Percentiles rank a stretch among this genome's conserved stretches.
These are phyloP conservation scores for Colletotrichum sp. DNA, from an alignment of 2,329 filamentous ascomycete genomes.

Conservation along the genomic window DNA sequence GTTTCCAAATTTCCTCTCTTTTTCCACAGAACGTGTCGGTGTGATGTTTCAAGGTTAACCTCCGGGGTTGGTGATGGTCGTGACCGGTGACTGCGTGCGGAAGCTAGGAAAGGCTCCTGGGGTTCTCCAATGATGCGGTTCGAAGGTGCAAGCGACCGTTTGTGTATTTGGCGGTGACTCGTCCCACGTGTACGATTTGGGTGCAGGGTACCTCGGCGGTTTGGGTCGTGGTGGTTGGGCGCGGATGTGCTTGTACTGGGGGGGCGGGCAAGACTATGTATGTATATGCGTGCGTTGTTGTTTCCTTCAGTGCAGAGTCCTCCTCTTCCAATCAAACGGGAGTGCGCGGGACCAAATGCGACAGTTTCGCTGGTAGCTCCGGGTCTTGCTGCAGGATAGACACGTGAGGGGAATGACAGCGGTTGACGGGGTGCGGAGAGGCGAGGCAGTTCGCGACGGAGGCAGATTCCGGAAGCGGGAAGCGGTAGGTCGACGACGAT, in stretches of 20 bases:
- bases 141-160: not conserved
- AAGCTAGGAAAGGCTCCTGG: not conserved
- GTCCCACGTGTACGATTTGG: conserved; percentile 18
- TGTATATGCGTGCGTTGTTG: conserved; percentile 22
- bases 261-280: conserved; percentile 9
- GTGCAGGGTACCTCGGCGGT: conserved; percentile 11
- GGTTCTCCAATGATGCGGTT: not conserved
- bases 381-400: conserved; percentile 11
- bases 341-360: conserved; percentile 4
- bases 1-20: not conserved
- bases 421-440: not conserved
- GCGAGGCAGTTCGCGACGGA: not conserved
- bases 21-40: not conserved
- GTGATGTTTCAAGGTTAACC: not conserved
- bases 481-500: conserved; percentile 8
- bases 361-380: not conserved
- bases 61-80: not conserved
- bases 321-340: conserved; percentile 18
- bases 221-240: conserved; percentile 19
- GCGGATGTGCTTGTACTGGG: conserved; percentile 3
- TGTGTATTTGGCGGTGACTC: conserved; percentile 17
- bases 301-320: conserved; percentile 8
- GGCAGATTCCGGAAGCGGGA: not conserved
- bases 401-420: conserved; percentile 13
- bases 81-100: not conserved